These are phyloP conservation scores for Aspergillus avenaceus DNA, from an alignment of 495 filamentous ascomycete species.

Conservation along the genomic window DNA sequence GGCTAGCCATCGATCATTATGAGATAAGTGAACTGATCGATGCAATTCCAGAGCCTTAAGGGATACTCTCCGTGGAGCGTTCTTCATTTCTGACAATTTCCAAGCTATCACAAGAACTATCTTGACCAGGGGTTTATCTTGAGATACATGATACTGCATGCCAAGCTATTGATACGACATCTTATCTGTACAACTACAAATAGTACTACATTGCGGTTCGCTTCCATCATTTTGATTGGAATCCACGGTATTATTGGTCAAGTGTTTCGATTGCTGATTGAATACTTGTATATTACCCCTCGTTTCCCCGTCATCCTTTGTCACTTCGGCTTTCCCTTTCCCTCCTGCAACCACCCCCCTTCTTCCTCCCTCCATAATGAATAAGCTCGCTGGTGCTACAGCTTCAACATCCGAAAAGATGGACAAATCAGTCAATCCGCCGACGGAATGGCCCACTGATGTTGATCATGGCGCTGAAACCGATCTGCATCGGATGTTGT, in stretches of 20 bases:
- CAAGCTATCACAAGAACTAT: too few relatives aligned
- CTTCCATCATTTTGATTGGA: too few relatives aligned
- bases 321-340: not conserved
- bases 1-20: too few relatives aligned
- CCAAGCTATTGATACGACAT: not conserved
- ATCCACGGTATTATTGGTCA: too few relatives aligned
- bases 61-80: too few relatives aligned
- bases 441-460: not conserved
- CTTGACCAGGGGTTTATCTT: not conserved
- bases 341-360: not conserved
- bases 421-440: constrained; percentile 5
- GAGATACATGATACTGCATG: not conserved
- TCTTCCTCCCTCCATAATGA: not conserved
- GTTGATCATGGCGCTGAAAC: constrained; percentile 22
- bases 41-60: too few relatives aligned
- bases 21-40: too few relatives aligned
- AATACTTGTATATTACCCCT: not conserved
- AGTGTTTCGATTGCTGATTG: too few relatives aligned
- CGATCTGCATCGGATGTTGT: constrained; percentile 23
- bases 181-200: not conserved
- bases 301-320: not conserved
- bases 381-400: not conserved
- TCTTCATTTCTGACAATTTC: too few relatives aligned
- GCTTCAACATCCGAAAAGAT: not conserved
- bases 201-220: too few relatives aligned